Evolutionary conservation across 169 alveolate species (phyloP).

Genomic region (Theileria orientalis): DNA sequence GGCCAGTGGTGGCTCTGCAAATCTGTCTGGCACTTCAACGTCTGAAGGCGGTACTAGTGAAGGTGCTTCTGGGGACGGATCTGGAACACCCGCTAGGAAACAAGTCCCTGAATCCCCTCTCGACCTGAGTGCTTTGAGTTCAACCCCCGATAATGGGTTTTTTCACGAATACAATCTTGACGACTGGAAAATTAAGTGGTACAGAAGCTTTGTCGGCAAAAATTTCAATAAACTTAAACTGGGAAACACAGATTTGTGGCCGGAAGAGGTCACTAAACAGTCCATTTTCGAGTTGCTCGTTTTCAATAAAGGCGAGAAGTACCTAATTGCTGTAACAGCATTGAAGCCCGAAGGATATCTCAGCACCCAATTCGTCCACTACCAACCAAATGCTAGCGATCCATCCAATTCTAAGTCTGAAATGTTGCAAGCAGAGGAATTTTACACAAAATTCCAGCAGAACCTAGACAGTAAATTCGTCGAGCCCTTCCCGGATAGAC

Average conservation of each 20-base stretch:
- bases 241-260: background rate
- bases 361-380: background rate
- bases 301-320: background rate
- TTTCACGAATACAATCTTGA: background rate
- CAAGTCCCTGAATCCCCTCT: background rate
- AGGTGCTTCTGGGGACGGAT: background rate
- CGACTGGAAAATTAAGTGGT: background rate
- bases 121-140: background rate
- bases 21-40: background rate
- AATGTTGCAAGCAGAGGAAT: background rate
- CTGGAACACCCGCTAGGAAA: background rate
- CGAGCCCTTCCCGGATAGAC: background rate
- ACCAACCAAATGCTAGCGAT: background rate
- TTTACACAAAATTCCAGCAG: background rate
- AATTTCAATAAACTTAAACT: background rate
- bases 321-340: background rate
- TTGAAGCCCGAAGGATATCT: background rate
- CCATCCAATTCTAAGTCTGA: background rate
- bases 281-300: background rate
- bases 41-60: background rate
- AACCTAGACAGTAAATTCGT: background rate
- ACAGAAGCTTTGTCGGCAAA: background rate
- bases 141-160: background rate
- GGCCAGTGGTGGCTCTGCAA: background rate
- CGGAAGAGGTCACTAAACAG: background rate